A percentile compares a stretch with the other conserved stretches of the same genome.
Conservation (phyloP, 345 rosid genomes). For the Euclidium syriacum region DNA sequence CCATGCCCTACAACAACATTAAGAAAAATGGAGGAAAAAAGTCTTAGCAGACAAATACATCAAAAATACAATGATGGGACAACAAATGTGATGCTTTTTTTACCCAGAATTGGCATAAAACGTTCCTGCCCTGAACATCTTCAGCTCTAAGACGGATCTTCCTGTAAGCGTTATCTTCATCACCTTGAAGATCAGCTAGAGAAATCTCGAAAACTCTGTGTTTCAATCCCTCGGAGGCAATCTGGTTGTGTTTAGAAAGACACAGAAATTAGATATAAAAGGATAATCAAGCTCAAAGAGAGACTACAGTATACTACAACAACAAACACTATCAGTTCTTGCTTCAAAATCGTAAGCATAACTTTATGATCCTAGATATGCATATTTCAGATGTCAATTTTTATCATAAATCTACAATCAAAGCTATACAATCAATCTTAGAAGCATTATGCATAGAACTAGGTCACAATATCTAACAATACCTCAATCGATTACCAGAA, state of each 20-base stretch:
- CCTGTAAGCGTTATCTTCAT: slow-evolving; percentile 82
- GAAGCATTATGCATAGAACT: neutral
- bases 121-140: slow-evolving; percentile 90
- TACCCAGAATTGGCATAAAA: slow-evolving; percentile 95
- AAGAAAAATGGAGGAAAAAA: too few relatives aligned
- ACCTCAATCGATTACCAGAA: neutral
- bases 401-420: too few relatives aligned
- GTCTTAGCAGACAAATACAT: too few relatives aligned
- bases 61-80: too few relatives aligned
- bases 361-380: too few relatives aligned
- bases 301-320: neutral
- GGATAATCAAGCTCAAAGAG: neutral
- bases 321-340: too few relatives aligned
- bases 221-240: slow-evolving; percentile 96
- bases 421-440: neutral
- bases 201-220: slow-evolving; percentile 91
- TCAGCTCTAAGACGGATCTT: slow-evolving; percentile 94
- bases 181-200: slow-evolving; percentile 79
- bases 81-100: too few relatives aligned
- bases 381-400: too few relatives aligned
- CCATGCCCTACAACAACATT: slow-evolving; percentile 56
- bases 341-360: too few relatives aligned
- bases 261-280: neutral
- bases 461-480: neutral
- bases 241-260: slow-evolving; percentile 29